A percentile compares a stretch with the other conserved stretches of the same genome.
Evolutionary conservation across 345 rosid species (phyloP).

Genomic region (Salix suchowensis): DNA sequence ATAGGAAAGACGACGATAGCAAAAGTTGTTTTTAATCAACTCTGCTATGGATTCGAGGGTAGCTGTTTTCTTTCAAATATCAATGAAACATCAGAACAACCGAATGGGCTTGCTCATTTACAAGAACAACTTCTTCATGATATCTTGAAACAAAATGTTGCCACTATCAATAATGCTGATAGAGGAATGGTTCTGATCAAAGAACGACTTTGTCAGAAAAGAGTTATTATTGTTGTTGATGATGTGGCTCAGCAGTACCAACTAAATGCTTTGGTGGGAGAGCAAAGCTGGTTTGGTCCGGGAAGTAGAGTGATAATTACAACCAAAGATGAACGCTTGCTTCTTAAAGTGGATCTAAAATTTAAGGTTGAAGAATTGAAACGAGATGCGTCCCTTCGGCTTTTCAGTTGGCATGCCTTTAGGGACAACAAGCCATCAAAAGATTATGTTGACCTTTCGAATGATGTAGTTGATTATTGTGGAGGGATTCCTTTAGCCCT

Average conservation of each 20-base stretch:
- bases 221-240: no score
- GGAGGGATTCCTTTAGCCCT: conserved; percentile 13
- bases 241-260: no score
- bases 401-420: conserved; percentile 12
- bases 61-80: neutral
- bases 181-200: no score
- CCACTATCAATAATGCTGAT: no score
- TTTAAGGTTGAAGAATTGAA: neutral
- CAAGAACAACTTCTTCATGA: no score
- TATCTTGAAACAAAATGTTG: no score
- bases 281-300: no score
- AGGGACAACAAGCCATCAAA: neutral
- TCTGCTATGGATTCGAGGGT: neutral
- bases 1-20: neutral
- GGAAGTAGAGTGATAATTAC: no score
- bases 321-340: no score
- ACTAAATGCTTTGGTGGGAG: no score
- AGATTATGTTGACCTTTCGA: neutral
- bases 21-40: neutral
- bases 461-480: neutral
- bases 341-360: no score
- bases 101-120: neutral
- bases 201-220: no score
- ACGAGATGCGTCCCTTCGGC: neutral
- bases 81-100: neutral